These are phyloP conservation scores for Lepidopterella palustris DNA, from an alignment of 495 filamentous ascomycete genomes.

Conservation along the genomic window DNA sequence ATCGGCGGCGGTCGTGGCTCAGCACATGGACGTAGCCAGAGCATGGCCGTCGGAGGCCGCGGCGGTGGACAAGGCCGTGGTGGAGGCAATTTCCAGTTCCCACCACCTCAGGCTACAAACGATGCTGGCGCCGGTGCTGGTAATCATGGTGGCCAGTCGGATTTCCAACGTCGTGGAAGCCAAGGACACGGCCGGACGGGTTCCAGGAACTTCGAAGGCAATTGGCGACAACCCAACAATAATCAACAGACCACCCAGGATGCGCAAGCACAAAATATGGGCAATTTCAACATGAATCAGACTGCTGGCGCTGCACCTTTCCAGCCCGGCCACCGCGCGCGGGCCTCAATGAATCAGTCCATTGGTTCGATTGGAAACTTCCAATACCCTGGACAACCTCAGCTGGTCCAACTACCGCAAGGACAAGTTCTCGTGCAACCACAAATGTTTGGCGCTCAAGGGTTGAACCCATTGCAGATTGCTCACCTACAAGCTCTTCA, in stretches of 20 bases:
- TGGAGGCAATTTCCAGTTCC: slow-evolving; percentile 65
- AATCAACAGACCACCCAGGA: slow-evolving; percentile 45
- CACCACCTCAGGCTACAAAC: slow-evolving; percentile 46
- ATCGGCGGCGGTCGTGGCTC: slow-evolving; percentile 46
- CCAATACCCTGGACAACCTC: slow-evolving; percentile 86
- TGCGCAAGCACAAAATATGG: slow-evolving; percentile 42
- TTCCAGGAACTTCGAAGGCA: slow-evolving; percentile 93
- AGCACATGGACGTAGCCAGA: slow-evolving; percentile 59
- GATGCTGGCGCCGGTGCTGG: slow-evolving; percentile 44
- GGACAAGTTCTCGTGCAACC: slow-evolving; percentile 69
- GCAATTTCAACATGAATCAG: slow-evolving; percentile 58
- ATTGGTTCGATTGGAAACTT: slow-evolving; percentile 80
- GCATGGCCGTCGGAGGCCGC: slow-evolving; percentile 59
- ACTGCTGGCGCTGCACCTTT: slow-evolving; percentile 52
- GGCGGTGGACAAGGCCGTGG: slow-evolving; percentile 50
- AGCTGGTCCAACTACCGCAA: slow-evolving; percentile 78
- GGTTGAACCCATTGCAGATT: slow-evolving; percentile 82
- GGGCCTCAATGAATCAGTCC: slow-evolving; percentile 80
- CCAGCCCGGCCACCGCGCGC: slow-evolving; percentile 85
- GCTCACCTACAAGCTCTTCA: slow-evolving; percentile 89
- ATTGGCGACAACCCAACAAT: slow-evolving; percentile 89
- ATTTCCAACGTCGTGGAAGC: slow-evolving; percentile 67
- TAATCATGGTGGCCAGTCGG: slow-evolving; percentile 43
- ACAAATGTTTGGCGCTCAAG: slow-evolving; percentile 74
- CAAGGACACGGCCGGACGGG: slow-evolving; percentile 69